Base-by-base conservation (phyloP, 2,329 filamentous ascomycete species). In the Pseudocercospora musae region DNA sequence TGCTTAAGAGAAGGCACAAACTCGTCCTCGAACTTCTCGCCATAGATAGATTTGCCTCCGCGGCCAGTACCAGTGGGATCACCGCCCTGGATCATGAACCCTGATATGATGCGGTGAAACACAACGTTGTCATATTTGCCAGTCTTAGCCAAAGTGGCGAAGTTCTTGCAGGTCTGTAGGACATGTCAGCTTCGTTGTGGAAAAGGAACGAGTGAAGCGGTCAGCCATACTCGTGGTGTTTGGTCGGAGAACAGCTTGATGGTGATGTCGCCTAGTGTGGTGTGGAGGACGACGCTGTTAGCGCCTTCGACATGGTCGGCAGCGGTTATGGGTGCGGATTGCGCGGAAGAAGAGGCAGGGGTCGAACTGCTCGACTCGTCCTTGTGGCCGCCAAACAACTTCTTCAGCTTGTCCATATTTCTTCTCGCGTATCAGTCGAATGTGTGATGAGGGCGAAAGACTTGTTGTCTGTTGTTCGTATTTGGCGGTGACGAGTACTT, bases 1-100 rank as follows among this genome's bases (percentile, higher is more conserved):
- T 98, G 94, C 77, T 89, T 91, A 54, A 92, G 76, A 9, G 62
- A 64, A 6, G 76, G 80, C 73, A 98, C 97, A 75, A 96, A 95
- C 80, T 99, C 95, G 74, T 99, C 95, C 4, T 89, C 85, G 73
- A 98, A 98, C 70, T 90, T 88, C 58, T 85, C 87, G 64, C 92
- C 92, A 80, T 95, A 98, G 77, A 98, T 97, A n/a, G 66, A 67
- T 37, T 54, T 89, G 15, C 88, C 89, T 58, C 90, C 93, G 11
- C 95, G 68, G 27, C 72, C 72, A 31, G 72, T 73, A 13, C 72
- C 72, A 23, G 71, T 73, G 2, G 72, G 72, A 55, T 74, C 72
- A 29, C 72, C 72, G 46, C 71, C 93, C 77, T 98, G 95, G 73
- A 95, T 92, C 94, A 98, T 98, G 80, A 97, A 97, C 73, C 90